These are phyloP conservation scores for Persicaria tinctoria DNA, from an alignment of 148 eudicot species.

Conservation along the genomic window DNA sequence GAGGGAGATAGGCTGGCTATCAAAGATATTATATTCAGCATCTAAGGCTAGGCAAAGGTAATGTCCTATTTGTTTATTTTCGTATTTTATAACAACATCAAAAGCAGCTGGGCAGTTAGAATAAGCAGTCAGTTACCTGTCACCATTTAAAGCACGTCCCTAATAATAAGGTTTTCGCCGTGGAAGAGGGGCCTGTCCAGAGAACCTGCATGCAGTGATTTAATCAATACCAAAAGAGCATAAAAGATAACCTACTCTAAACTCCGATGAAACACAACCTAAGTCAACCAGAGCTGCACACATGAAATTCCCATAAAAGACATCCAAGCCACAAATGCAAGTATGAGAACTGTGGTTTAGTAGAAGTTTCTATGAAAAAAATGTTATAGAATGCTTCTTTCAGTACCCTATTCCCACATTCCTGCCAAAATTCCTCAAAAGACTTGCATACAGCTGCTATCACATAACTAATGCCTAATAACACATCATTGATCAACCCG, in stretches of 20 bases:
- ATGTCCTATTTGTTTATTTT: not conserved
- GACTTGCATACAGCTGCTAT: too few relatives aligned
- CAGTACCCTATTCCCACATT: too few relatives aligned
- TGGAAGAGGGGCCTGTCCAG: conserved; percentile 48
- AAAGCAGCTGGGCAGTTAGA: conserved; percentile 1
- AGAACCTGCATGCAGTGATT: conserved; percentile 44
- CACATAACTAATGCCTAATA: not conserved
- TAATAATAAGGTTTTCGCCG: conserved; percentile 67
- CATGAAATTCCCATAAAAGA: not conserved
- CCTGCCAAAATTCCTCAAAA: too few relatives aligned
- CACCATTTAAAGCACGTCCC: conserved; percentile 18
- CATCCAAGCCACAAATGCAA: not conserved
- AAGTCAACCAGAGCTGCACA: not conserved
- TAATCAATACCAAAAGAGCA: conserved; percentile 16
- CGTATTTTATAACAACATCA: not conserved
- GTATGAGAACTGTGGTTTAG: not conserved
- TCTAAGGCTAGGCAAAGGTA: conserved; percentile 9
- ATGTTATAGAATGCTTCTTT: not conserved
- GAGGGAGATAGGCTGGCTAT: conserved; percentile 29
- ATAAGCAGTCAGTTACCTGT: conserved; percentile 48
- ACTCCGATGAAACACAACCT: not conserved
- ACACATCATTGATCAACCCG: not conserved
- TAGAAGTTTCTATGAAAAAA: not conserved
- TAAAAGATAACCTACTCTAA: not conserved
- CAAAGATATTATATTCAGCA: conserved; percentile 23